These are phyloP conservation scores for Leccinum pallidistipes DNA, from an alignment of 1,284 basidiomycete genomes.

Conservation along the genomic window DNA sequence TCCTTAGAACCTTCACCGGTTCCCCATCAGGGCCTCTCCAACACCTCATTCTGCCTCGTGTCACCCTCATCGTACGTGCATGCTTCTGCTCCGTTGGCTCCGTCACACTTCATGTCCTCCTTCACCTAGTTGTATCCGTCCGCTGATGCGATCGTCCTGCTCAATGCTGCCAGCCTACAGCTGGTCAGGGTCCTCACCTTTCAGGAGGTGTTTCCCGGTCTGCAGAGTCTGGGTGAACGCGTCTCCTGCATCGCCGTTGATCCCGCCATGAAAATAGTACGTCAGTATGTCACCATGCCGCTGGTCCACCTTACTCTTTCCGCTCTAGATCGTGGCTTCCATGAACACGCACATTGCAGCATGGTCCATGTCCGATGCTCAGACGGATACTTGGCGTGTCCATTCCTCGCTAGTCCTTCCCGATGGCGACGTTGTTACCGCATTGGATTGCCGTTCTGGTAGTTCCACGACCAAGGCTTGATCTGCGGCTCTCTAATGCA, in stretches of 20 bases:
- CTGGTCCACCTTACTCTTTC: background rate
- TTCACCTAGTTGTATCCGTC: slow-evolving; percentile 63
- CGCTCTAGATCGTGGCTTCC: slow-evolving; percentile 65
- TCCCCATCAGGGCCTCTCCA: slow-evolving; percentile 56
- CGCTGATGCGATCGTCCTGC: slow-evolving; percentile 64
- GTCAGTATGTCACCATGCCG: slow-evolving; percentile 29
- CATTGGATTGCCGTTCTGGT: slow-evolving; percentile 74
- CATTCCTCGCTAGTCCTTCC: slow-evolving; percentile 74
- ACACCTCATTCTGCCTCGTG: slow-evolving; percentile 53
- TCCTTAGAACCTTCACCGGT: slow-evolving; percentile 56
- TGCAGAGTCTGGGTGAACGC: slow-evolving; percentile 42
- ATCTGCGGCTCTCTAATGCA: slow-evolving; percentile 12
- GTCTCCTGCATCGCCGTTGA: slow-evolving; percentile 71
- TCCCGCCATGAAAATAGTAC: slow-evolving; percentile 73
- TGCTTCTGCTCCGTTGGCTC: background rate
- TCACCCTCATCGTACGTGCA: slow-evolving; percentile 56
- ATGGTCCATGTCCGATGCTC: slow-evolving; percentile 69
- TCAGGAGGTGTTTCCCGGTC: slow-evolving; percentile 71
- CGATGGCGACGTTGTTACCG: slow-evolving; percentile 51
- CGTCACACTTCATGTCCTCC: background rate
- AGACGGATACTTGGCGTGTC: slow-evolving; percentile 65
- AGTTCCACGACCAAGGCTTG: slow-evolving; percentile 10
- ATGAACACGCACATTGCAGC: slow-evolving; percentile 64
- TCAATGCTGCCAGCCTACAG: slow-evolving; percentile 61
- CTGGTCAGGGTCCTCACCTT: slow-evolving; percentile 70